These are phyloP conservation scores for Chytridiales sp. DNA, from an alignment of 371 early-diverging fungal species.

Conservation along the genomic window DNA sequence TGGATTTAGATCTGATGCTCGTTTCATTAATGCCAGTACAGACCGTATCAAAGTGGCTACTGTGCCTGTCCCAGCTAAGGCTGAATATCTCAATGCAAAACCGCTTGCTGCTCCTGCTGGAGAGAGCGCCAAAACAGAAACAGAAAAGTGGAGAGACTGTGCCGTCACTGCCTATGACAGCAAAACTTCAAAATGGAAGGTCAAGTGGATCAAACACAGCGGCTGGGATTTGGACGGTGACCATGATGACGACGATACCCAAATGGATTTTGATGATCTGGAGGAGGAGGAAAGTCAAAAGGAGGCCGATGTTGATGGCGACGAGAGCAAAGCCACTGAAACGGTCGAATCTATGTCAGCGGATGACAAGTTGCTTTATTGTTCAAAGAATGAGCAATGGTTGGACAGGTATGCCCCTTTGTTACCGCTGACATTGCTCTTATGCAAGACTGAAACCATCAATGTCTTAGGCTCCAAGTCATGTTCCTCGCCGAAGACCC, in stretches of 20 bases:
- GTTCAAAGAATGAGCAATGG: constrained; percentile 39
- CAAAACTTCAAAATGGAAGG: constrained; percentile 37
- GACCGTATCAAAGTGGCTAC: constrained; percentile 23
- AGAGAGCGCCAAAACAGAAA: too few relatives aligned
- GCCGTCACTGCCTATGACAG: constrained; percentile 43
- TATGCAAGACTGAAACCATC: not conserved
- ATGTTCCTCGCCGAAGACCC: constrained; percentile 58
- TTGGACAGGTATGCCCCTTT: constrained; percentile 34
- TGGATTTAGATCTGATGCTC: too few relatives aligned
- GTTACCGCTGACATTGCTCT: not conserved
- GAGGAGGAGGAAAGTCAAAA: constrained; percentile 23
- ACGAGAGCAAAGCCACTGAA: constrained; percentile 15
- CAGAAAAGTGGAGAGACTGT: constrained; percentile 43
- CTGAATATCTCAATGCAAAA: constrained; percentile 6
- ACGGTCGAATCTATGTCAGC: constrained; percentile 14
- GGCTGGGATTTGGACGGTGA: constrained; percentile 41
- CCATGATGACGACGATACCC: constrained; percentile 12
- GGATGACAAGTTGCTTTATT: constrained; percentile 6
- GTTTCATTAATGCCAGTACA: too few relatives aligned
- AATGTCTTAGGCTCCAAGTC: constrained; percentile 39
- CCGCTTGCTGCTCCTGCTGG: not conserved
- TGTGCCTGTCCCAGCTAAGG: constrained; percentile 48
- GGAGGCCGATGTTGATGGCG: constrained; percentile 19
- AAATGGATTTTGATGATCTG: constrained; percentile 11
- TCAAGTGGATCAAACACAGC: constrained; percentile 37